Evolutionary conservation across 1,284 basidiomycete species (phyloP).

Genomic region (Ustilago hordei): DNA sequence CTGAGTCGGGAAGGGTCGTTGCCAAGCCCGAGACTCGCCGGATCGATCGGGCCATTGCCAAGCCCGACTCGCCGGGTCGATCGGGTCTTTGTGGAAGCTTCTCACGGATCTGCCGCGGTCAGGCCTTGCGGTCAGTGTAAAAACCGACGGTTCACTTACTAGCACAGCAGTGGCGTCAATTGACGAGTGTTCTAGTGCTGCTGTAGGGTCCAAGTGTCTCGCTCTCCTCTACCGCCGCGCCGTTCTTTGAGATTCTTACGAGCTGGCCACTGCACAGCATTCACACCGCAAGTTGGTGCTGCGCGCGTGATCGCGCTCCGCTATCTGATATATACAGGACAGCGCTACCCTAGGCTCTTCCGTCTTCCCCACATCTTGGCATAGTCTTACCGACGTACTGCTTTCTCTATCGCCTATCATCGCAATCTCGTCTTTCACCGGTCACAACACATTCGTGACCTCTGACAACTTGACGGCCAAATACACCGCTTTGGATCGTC

Average conservation of each 20-base stretch:
- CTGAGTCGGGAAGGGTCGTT: conserved; percentile 2
- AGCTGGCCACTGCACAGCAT: conserved; percentile 6
- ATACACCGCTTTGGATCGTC: conserved; percentile 3
- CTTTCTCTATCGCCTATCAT: background rate
- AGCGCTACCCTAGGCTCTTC: background rate
- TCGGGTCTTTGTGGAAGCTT: background rate
- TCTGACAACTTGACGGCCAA: conserved; percentile 4
- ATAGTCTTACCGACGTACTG: conserved; percentile 7
- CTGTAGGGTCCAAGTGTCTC: conserved; percentile 1
- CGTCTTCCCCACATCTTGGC: conserved; percentile 5
- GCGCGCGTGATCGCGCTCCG: background rate
- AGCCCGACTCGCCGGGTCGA: background rate
- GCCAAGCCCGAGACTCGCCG: conserved; percentile 20
- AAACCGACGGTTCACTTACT: background rate
- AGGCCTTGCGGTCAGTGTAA: background rate
- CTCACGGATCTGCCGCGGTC: conserved; percentile 1
- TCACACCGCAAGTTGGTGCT: conserved; percentile 1
- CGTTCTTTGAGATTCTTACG: background rate
- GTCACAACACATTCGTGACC: conserved; percentile 16
- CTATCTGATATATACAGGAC: conserved; percentile 11
- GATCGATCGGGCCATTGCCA: background rate
- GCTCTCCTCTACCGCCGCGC: background rate
- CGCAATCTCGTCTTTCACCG: background rate
- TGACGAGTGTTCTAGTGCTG: background rate
- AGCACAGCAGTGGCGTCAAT: background rate